Conservation (phyloP, 345 rosid species). For the Populus pruinosa region DNA sequence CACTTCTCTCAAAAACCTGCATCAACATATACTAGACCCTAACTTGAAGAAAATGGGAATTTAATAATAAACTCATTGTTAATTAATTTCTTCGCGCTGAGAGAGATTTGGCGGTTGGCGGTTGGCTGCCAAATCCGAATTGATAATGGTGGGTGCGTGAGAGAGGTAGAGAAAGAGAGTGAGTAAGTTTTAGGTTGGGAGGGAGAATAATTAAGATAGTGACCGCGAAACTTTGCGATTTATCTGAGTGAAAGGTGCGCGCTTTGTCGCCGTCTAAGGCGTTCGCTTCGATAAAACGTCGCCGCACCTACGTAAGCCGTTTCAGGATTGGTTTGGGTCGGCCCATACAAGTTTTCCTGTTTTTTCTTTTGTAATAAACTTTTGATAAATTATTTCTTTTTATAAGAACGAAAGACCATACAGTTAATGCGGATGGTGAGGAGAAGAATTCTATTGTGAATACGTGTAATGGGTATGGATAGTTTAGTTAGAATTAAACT, state of each 20-base stretch:
- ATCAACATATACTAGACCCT: background rate
- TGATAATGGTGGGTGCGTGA: constrained; percentile 28
- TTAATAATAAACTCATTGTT: background rate
- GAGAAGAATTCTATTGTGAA: too few relatives aligned
- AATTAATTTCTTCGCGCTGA: constrained; percentile 3
- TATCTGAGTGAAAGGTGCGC: constrained; percentile 7
- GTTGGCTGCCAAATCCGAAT: constrained; percentile 14
- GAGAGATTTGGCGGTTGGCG: constrained; percentile 29
- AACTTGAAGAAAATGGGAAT: background rate
- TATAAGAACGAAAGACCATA: too few relatives aligned
- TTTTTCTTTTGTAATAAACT: too few relatives aligned
- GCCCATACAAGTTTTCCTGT: too few relatives aligned
- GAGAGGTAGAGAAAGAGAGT: background rate
- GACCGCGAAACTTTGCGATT: background rate
- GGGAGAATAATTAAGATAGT: background rate
- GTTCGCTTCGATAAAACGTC: constrained; percentile 25
- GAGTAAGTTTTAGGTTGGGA: background rate
- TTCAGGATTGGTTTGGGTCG: too few relatives aligned
- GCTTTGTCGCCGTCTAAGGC: constrained; percentile 26
- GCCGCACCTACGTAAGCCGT: constrained; percentile 12
- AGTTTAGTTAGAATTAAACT: too few relatives aligned
- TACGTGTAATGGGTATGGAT: too few relatives aligned
- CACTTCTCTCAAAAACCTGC: background rate
- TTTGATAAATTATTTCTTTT: too few relatives aligned
- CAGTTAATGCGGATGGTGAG: too few relatives aligned